Evolutionary conservation across 441 rosid species (phyloP), one percentile per base, ranked within the genome.

Genomic region (Biscutella laevigata): DNA sequence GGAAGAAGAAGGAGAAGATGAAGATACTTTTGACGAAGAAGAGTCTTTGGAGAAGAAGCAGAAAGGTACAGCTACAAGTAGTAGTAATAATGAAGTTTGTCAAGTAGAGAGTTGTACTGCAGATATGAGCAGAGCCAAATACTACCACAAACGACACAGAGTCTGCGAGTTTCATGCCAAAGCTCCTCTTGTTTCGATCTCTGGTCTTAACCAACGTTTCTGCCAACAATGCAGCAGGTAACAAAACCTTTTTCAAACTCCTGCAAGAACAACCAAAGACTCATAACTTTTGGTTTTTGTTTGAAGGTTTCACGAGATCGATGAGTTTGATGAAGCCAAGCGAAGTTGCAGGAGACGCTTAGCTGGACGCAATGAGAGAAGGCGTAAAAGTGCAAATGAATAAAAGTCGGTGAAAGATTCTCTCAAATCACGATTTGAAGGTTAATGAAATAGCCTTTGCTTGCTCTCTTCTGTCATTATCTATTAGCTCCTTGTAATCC

Each of bases 221-320:
- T 89, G 97, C 72, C 97, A 89, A 62, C 97, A 86, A 83, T 89
- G 97, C 63, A 89, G 97, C 95, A 86, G 86, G 97, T 89, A 26
- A 8, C 3, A 7, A 52, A 19, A 39, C 48, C 10, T 10, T 5
- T 16, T 36, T 29, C 26, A 53, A 37, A n/a, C 51, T 33, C 37
- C 19, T 34, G 11, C 44, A 4, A 55, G 14, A 44, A 40, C 40
- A 37, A 47, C n/a, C 15, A 10, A 37, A 26, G 44, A 45, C 25
- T 6, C 48, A 17, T 27, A 4, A 46, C 6, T 32, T 57, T 52
- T 45, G 51, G 53, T 22, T 57, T 59, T 16, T 0, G n/a, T n/a
- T n/a, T n/a, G n/a, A 66, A 86, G 97, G 88, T 89, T 89, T 60
- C 97, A 89, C 52, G 82, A 71, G 38, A 4, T 89, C 26, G 40